These are phyloP conservation scores for Amanita rubescens DNA, from an alignment of 768 basidiomycete genomes.

Conservation along the genomic window DNA sequence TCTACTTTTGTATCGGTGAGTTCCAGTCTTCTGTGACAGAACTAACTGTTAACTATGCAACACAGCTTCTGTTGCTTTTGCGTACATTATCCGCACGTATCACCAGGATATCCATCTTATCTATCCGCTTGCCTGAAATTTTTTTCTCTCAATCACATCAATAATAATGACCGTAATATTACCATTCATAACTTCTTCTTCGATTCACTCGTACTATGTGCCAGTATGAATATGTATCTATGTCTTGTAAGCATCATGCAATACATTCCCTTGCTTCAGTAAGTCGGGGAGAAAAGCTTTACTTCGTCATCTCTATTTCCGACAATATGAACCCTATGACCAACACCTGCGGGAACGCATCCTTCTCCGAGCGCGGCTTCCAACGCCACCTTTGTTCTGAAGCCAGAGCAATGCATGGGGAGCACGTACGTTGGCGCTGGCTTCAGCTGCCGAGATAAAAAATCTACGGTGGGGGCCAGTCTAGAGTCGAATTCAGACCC, in stretches of 20 bases:
- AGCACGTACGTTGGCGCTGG: slow-evolving; percentile 66
- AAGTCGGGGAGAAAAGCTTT: slow-evolving; percentile 25
- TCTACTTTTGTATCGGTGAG: slow-evolving; percentile 6
- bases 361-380: slow-evolving; percentile 64
- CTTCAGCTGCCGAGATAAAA: slow-evolving; percentile 49
- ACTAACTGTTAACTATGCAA: not conserved
- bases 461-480: slow-evolving; percentile 63
- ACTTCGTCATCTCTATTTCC: slow-evolving; percentile 40
- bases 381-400: slow-evolving; percentile 66
- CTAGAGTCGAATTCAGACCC: slow-evolving; percentile 56
- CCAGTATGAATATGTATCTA: too few relatives aligned
- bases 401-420: slow-evolving; percentile 84
- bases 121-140: not conserved
- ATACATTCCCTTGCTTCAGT: slow-evolving; percentile 10
- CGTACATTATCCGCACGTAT: slow-evolving; percentile 2
- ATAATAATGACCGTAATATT: not conserved
- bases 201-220: too few relatives aligned
- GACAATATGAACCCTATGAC: slow-evolving; percentile 51
- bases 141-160: not conserved
- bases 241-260: slow-evolving; percentile 2
- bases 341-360: slow-evolving; percentile 73
- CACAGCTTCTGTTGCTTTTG: slow-evolving; percentile 1
- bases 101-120: not conserved
- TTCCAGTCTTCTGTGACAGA: not conserved
- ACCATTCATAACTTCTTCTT: too few relatives aligned